A percentile compares a stretch with the other conserved stretches of the same genome.
These are phyloP conservation scores for Cyclanthera cordifolia DNA, from an alignment of 306 rosid species.

Conservation along the genomic window DNA sequence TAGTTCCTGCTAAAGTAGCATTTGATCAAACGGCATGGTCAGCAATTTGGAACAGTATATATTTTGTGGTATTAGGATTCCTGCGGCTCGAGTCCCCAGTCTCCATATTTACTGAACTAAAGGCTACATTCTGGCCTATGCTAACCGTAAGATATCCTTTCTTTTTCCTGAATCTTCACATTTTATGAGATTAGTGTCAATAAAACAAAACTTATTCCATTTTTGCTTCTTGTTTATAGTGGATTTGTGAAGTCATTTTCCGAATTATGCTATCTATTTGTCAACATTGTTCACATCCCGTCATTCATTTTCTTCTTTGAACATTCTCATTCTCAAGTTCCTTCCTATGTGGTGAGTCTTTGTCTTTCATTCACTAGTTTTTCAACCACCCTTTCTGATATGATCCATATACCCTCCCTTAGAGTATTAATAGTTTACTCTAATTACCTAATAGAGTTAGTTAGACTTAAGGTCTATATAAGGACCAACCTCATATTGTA, in stretches of 20 bases:
- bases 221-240: neutral
- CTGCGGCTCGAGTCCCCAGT: constrained; percentile 71
- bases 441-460: too few species aligned
- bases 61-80: constrained; percentile 54
- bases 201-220: neutral
- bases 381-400: neutral
- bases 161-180: neutral
- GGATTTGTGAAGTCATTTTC: constrained; percentile 1
- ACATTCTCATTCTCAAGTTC: neutral
- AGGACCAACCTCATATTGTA: too few species aligned
- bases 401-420: too few species aligned
- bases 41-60: constrained; percentile 93
- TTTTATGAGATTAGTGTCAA: neutral
- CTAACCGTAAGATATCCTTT: constrained; percentile 55
- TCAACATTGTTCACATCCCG: neutral
- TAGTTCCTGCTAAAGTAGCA: constrained; percentile 81
- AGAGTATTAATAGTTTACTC: too few species aligned
- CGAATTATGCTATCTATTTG: neutral
- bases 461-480: too few species aligned
- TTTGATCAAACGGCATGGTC: constrained; percentile 91
- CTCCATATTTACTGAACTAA: constrained; percentile 56
- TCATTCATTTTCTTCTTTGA: neutral
- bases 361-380: neutral
- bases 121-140: constrained; percentile 81
- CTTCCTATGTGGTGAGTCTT: neutral